phyloP scores from a whole-genome alignment of 495 filamentous ascomycete species.

The Corynascus novoguineensis region DNA sequence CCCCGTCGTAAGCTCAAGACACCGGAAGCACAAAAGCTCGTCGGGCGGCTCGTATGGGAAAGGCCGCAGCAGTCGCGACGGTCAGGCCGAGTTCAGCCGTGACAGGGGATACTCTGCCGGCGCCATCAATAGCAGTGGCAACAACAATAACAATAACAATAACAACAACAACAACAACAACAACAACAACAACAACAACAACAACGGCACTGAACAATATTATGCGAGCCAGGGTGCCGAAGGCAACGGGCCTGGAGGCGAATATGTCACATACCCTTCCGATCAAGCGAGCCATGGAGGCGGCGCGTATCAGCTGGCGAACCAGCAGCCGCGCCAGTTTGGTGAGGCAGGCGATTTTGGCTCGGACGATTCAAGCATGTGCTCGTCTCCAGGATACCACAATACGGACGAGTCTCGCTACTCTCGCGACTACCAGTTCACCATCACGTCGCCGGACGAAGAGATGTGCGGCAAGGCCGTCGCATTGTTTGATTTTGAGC shows the following conservation, averaged over 20 bases:
- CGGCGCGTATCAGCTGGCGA: slow-evolving; percentile 35
- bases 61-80: slow-evolving; percentile 32
- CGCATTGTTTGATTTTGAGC: slow-evolving; percentile 87
- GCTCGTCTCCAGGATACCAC: slow-evolving; percentile 46
- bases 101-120: slow-evolving; percentile 62
- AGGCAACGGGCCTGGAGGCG: slow-evolving; percentile 67
- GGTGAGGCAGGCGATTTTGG: slow-evolving; percentile 50
- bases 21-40: slow-evolving; percentile 74
- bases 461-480: slow-evolving; percentile 97
- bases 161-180: too few species aligned
- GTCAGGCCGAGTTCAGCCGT: slow-evolving; percentile 33
- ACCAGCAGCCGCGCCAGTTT: slow-evolving; percentile 51
- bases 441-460: slow-evolving; percentile 90
- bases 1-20: slow-evolving; percentile 71
- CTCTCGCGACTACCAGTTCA: slow-evolving; percentile 87
- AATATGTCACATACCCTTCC: slow-evolving; percentile 73
- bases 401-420: slow-evolving; percentile 61
- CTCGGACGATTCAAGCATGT: slow-evolving; percentile 54
- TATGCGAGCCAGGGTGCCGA: slow-evolving; percentile 68
- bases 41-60: slow-evolving; percentile 48
- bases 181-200: too few species aligned
- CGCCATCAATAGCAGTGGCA: too few species aligned
- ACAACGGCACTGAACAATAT: slow-evolving; percentile 72
- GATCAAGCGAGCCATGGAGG: slow-evolving; percentile 54
- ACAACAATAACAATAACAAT: too few species aligned